Evolutionary conservation across 495 filamentous ascomycete species (phyloP), one percentile per base, ranked within the genome.

Genomic region (Astrothelium macrocarpum): DNA sequence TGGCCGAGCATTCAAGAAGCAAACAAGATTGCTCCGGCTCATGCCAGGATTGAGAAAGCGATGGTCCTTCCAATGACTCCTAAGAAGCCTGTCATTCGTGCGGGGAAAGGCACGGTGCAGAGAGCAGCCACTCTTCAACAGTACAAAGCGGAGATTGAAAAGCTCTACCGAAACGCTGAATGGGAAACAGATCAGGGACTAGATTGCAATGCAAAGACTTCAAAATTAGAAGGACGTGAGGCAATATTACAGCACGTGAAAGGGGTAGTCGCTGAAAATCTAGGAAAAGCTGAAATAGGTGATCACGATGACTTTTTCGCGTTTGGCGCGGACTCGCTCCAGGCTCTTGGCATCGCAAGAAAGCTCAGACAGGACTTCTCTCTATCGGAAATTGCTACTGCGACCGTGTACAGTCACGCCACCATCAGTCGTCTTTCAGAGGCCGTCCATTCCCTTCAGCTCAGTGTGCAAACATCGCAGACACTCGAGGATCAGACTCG

Each of bases 1-100:
- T 83, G 81, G 81, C 79, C 78, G 0, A 75, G 65, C 7, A 71
- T 84, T 10, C 68, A 79, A 46, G 64, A 80, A 49, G 80, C 80
- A 0, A 85, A 85, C 65, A 46, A 60, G 0, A 61, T n/a, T 0
- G 71, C 68, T 9, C 73, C 76, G 1, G 73, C 74, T 0, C 76
- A 82, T 67, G 81, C 76, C 4, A 70, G 71, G 11, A 66, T 85
- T 7, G 67, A 71, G 1, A 79, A 76, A 68, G 64, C 66, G 1
- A 67, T 74, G 36, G 75, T 83, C 36, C 59, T 80, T 0, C 69
- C 83, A 28, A 70, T 72, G 0, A 62, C 67, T 25, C 49, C 73
- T 0, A 66, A 73, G 4, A 74, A 75, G 31, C 77, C 75, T 1
- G 59, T 82, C 11, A 62, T 71, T 7, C 72, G 79, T 11, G 69